Evolutionary conservation across 768 basidiomycete genomes (phyloP).

Genomic region (Mrakia gelida): DNA sequence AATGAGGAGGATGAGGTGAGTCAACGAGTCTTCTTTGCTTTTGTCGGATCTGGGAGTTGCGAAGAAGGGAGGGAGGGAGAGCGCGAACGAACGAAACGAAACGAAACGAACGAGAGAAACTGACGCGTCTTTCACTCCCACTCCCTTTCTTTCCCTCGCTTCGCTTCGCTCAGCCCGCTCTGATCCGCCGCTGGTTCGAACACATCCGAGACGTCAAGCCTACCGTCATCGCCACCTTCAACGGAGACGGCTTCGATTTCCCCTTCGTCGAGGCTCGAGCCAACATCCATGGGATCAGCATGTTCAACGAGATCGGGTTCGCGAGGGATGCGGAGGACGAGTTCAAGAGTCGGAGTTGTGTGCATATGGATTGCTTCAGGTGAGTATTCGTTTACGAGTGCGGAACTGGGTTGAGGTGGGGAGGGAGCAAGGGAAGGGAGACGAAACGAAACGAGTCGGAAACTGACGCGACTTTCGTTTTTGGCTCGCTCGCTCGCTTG

Average conservation of each 20-base stretch:
- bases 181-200: slow-evolving; percentile 81
- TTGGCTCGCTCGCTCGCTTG: too few species aligned
- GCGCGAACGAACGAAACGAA: background rate
- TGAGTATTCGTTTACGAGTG: too few species aligned
- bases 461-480: background rate
- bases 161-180: slow-evolving; percentile 56
- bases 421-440: background rate
- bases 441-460: background rate
- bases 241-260: slow-evolving; percentile 99
- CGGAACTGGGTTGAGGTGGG: background rate
- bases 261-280: slow-evolving; percentile 87
- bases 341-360: slow-evolving; percentile 85
- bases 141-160: background rate
- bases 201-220: slow-evolving; percentile 91
- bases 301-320: slow-evolving; percentile 93
- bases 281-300: slow-evolving; percentile 84
- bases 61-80: background rate
- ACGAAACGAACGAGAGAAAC: background rate
- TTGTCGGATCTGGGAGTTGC: background rate
- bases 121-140: background rate
- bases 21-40: slow-evolving; percentile 3
- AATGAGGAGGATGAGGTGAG: slow-evolving; percentile 87
- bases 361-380: slow-evolving; percentile 98
- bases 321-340: slow-evolving; percentile 87
- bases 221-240: slow-evolving; percentile 96